Base-by-base conservation (phyloP, 805 yeast genomes). In the Brettanomyces nanus region DNA sequence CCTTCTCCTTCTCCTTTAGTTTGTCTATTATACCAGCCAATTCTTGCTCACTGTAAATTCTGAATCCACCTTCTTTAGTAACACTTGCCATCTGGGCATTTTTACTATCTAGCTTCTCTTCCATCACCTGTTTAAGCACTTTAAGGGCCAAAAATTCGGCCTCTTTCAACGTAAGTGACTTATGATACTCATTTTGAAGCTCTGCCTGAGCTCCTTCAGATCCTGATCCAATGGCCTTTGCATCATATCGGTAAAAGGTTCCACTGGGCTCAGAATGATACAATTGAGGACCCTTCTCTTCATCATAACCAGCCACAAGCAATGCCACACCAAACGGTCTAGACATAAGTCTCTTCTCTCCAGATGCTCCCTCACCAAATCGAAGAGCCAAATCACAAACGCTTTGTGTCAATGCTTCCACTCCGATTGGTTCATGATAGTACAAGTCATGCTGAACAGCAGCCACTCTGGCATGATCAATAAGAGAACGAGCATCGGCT, bases 231-330 rank as follows among this genome's bases (percentile, higher is more conserved):
- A 94, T 92, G 10, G 98, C 98, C 65, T 92, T 94, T 21, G 98
- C 99, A 54, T 92, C 96, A 59, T 92, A 92, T 63, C 92, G 77
- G 66, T 92, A 94, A 53, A 87, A 92, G 1, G 99, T 92, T 42
- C 99, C 99, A 11, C 95, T 85, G 28, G 99, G 98, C 64, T 92
- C 99, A n/a, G 97, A 95, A 60, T 92, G 97, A 59, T 85, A 85
- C 51, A 92, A 73, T 62, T 92, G 98, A 33, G 96, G 95, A 1
- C 98, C 98, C 54, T 85, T 80, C 51, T 85, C 94, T 43, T 77
- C 70, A 65, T 92, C 98, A 50, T 79, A 73, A 36, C 99, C 99
- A 4, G 97, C 98, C 54, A 92, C 82, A 53, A 92, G 72, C 48
- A 92, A 66, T 2, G 99, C 99, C 35, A 92, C 99, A 58, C 99